Evolutionary conservation across 805 yeast species (phyloP).

Genomic region (Sporopachydermia quercuum): DNA sequence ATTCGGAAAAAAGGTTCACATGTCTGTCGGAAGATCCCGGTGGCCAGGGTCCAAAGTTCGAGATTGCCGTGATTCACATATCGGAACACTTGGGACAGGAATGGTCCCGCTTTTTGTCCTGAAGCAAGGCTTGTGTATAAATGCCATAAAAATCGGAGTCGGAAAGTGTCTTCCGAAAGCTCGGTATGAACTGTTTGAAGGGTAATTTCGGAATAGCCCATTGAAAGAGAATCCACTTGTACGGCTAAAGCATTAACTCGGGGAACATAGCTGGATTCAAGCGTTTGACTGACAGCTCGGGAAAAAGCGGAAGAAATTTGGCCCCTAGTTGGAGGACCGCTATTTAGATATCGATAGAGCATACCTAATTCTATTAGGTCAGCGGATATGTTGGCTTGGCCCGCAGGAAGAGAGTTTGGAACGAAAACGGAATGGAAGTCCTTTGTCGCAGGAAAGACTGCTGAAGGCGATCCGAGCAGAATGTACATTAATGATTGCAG

Average conservation of each 20-base stretch:
- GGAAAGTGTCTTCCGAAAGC: not conserved
- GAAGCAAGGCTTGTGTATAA: not conserved
- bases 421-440: not conserved
- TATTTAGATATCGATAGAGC: not conserved
- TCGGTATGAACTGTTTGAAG: not conserved
- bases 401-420: not conserved
- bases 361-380: not conserved
- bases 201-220: not conserved
- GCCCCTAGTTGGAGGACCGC: not conserved
- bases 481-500: not conserved
- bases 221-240: not conserved
- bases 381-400: not conserved
- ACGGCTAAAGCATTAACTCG: not conserved
- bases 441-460: not conserved
- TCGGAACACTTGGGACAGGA: not conserved
- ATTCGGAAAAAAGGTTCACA: slow-evolving; percentile 43
- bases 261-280: not conserved
- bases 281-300: not conserved
- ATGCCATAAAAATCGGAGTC: not conserved
- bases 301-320: not conserved
- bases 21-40: not conserved
- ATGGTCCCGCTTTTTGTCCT: not conserved
- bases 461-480: not conserved
- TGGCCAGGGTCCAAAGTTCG: not conserved
- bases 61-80: not conserved